Evolutionary conservation across 2,329 filamentous ascomycete genomes (phyloP).

Genomic region (Rasamsonia emersonii): DNA sequence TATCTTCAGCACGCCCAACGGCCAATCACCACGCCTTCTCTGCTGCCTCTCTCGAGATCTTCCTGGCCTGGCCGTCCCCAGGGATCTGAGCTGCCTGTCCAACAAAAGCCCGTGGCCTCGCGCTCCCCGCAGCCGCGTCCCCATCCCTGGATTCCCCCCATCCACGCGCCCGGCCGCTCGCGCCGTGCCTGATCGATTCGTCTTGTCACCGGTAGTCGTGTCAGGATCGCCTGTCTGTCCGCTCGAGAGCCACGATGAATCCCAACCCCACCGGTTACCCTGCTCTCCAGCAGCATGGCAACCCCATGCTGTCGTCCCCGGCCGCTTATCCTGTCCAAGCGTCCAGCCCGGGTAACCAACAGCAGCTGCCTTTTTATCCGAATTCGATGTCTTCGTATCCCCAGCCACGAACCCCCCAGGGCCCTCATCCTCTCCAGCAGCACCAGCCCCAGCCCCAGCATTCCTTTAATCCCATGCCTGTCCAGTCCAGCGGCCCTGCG

Average conservation of each 20-base stretch:
- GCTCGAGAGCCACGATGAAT: constrained; percentile 23
- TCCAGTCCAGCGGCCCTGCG: constrained; percentile 26
- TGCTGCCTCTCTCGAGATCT: too few relatives aligned
- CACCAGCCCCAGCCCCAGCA: constrained; percentile 17
- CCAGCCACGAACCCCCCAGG: constrained; percentile 19
- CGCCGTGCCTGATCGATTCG: too few relatives aligned
- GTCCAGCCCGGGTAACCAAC: constrained; percentile 10
- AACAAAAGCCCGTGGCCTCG: too few relatives aligned
- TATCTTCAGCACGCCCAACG: too few relatives aligned
- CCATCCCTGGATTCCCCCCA: too few relatives aligned
- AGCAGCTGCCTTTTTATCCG: constrained; percentile 28
- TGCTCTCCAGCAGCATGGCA: constrained; percentile 12
- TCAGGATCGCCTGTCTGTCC: too few relatives aligned
- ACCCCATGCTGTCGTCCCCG: constrained; percentile 10
- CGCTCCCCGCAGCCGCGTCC: too few relatives aligned
- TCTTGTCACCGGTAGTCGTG: too few relatives aligned
- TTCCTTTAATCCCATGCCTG: constrained; percentile 26
- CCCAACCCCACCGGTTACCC: constrained; percentile 22
- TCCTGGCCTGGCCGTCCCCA: too few relatives aligned
- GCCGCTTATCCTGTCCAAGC: constrained; percentile 28
- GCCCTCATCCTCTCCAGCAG: constrained; percentile 16
- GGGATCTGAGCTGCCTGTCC: too few relatives aligned
- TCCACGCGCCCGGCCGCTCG: too few relatives aligned
- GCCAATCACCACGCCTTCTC: too few relatives aligned
- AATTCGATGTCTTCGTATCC: constrained; percentile 24